These are phyloP conservation scores for Lactarius indigo DNA, from an alignment of 768 basidiomycete genomes.

Conservation along the genomic window DNA sequence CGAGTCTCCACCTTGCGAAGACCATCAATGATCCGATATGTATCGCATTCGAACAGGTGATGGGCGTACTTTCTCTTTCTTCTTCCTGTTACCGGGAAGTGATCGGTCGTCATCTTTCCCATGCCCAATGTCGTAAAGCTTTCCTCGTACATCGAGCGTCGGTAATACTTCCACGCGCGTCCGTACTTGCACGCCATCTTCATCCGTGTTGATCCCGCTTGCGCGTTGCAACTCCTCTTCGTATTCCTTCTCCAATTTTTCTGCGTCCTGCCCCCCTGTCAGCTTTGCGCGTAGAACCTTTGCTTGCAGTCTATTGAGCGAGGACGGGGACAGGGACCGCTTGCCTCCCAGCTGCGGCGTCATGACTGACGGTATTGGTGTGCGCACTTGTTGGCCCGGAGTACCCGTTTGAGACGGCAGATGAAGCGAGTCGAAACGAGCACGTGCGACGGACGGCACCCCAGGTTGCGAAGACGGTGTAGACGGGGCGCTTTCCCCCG, in stretches of 20 bases:
- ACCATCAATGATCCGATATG: constrained; percentile 5
- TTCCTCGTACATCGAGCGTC: constrained; percentile 79
- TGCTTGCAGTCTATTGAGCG: constrained; percentile 89
- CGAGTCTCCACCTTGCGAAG: constrained; percentile 72
- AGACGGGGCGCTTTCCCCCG: constrained; percentile 48
- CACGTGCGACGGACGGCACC: constrained; percentile 39
- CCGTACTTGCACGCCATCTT: constrained; percentile 40
- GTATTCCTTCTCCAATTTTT: constrained; percentile 78
- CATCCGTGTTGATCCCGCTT: constrained; percentile 35
- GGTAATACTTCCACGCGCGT: constrained; percentile 82
- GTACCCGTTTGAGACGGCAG: constrained; percentile 58
- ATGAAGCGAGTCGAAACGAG: constrained; percentile 58
- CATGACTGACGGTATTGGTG: constrained; percentile 90
- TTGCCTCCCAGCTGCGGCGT: constrained; percentile 51
- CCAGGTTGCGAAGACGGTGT: constrained; percentile 50
- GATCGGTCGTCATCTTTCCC: constrained; percentile 55
- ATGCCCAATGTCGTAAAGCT: constrained; percentile 86
- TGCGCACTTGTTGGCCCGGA: constrained; percentile 59
- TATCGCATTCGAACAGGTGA: constrained; percentile 8
- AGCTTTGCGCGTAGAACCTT: constrained; percentile 89
- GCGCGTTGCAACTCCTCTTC: constrained; percentile 54
- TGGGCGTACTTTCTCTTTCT: constrained; percentile 61
- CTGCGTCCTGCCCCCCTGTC: constrained; percentile 74
- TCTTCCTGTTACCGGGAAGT: constrained; percentile 69
- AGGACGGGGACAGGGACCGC: constrained; percentile 66